Evolutionary conservation across 1,284 basidiomycete species (phyloP).

Genomic region (Heterobasidion parviporum): DNA sequence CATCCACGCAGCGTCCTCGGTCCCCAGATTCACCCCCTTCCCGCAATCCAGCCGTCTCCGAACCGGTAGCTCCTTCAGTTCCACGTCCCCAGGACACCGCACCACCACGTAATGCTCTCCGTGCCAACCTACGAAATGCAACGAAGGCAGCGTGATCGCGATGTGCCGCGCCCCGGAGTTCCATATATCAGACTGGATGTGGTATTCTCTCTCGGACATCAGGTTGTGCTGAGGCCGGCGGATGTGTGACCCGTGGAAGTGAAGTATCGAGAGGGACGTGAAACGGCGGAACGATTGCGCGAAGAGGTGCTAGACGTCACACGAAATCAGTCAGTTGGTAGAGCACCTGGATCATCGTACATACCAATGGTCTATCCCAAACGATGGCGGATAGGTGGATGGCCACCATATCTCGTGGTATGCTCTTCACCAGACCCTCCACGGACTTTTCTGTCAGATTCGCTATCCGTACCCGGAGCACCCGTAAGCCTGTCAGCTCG

Average conservation of each 20-base stretch:
- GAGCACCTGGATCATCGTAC: conserved; percentile 8
- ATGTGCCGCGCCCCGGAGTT: conserved; percentile 38
- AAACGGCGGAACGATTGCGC: conserved; percentile 38
- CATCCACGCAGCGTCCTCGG: conserved; percentile 56
- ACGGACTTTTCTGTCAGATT: conserved; percentile 33
- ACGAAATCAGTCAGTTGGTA: background rate
- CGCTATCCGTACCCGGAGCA: conserved; percentile 45
- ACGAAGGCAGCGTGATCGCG: conserved; percentile 35
- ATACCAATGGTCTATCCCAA: conserved; percentile 40
- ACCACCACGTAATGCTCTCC: conserved; percentile 61
- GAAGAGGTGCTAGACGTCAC: conserved; percentile 37
- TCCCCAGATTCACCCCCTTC: conserved; percentile 58
- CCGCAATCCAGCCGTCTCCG: conserved; percentile 53
- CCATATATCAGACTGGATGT: conserved; percentile 50
- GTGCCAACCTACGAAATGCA: conserved; percentile 64
- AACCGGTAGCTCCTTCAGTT: conserved; percentile 56
- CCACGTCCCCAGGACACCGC: conserved; percentile 29
- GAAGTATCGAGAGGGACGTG: conserved; percentile 45
- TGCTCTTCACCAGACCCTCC: conserved; percentile 27
- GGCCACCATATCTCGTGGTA: conserved; percentile 44
- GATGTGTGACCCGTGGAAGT: conserved; percentile 38
- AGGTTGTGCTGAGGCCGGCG: conserved; percentile 47
- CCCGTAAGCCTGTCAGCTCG: conserved; percentile 39
- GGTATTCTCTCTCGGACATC: conserved; percentile 51
- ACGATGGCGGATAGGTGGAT: conserved; percentile 42